A percentile compares a stretch with the other conserved stretches of the same genome.
Evolutionary conservation across 2,329 filamentous ascomycete species (phyloP).

Genomic region (Lachnellula willkommii): DNA sequence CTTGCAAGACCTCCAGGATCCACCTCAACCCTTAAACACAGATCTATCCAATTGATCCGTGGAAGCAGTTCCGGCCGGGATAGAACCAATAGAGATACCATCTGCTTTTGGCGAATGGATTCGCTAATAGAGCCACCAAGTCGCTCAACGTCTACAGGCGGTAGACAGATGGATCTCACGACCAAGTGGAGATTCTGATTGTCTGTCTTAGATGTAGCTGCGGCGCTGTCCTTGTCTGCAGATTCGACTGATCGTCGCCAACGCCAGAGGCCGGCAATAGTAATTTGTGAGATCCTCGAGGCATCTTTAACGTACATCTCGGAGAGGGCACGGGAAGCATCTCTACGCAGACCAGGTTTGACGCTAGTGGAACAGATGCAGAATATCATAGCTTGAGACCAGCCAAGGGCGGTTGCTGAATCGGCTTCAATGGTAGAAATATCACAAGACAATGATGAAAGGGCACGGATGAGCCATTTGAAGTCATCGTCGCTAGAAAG

Average conservation of each 20-base stretch:
- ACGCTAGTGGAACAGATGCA: constrained; percentile 60
- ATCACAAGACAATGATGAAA: constrained; percentile 55
- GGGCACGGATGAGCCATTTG: constrained; percentile 67
- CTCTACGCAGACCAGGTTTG: constrained; percentile 57
- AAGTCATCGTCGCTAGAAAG: constrained; percentile 69
- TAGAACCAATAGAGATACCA: constrained; percentile 72
- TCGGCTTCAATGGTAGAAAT: constrained; percentile 43
- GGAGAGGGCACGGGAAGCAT: constrained; percentile 57
- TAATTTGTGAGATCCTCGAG: constrained; percentile 51
- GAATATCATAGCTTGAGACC: constrained; percentile 84
- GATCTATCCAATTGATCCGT: constrained; percentile 78
- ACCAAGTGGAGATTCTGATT: constrained; percentile 57
- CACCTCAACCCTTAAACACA: constrained; percentile 71
- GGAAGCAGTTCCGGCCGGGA: constrained; percentile 74
- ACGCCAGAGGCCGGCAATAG: constrained; percentile 72
- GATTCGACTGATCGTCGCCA: constrained; percentile 65
- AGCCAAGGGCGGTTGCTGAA: constrained; percentile 56
- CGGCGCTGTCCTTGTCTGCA: constrained; percentile 73
- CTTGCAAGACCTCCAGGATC: constrained; percentile 77
- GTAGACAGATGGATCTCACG: constrained; percentile 58
- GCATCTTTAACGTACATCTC: constrained; percentile 58
- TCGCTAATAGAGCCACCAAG: constrained; percentile 40
- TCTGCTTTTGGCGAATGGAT: constrained; percentile 58
- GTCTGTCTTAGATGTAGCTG: constrained; percentile 59
- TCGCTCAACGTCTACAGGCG: constrained; percentile 44